Evolutionary conservation across 2,329 filamentous ascomycete species (phyloP).

Genomic region (Xenosphaeropsis pyriputrescens): DNA sequence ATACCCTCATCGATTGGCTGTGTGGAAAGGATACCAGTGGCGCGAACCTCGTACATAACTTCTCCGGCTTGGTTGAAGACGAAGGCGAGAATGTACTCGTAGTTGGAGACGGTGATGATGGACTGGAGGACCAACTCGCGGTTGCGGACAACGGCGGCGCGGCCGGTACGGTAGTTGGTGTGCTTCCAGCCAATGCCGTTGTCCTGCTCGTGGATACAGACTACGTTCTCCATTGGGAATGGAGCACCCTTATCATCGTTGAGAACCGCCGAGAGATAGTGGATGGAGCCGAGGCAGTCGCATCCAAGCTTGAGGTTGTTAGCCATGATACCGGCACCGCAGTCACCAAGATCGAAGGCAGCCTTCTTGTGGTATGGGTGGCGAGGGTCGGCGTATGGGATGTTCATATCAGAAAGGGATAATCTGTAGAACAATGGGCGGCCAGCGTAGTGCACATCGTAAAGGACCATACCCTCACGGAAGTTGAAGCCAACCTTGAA

Average conservation of each 20-base stretch:
- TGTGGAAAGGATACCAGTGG: conserved; percentile 53
- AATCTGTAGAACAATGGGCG: conserved; percentile 54
- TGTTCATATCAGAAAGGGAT: conserved; percentile 48
- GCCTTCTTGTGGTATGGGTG: conserved; percentile 56
- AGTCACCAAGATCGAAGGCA: conserved; percentile 57
- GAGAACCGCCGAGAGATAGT: conserved; percentile 46
- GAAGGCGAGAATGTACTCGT: conserved; percentile 60
- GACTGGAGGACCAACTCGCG: conserved; percentile 53
- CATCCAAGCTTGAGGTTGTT: conserved; percentile 58
- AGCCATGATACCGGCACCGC: conserved; percentile 49
- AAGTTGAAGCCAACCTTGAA: conserved; percentile 47
- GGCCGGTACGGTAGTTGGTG: conserved; percentile 50
- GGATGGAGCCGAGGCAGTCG: conserved; percentile 56
- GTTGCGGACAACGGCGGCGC: conserved; percentile 46
- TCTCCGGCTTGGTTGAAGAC: conserved; percentile 59
- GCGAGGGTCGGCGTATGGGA: conserved; percentile 47
- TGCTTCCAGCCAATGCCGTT: conserved; percentile 55
- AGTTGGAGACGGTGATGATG: conserved; percentile 59
- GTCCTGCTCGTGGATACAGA: conserved; percentile 60
- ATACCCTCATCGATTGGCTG: conserved; percentile 52
- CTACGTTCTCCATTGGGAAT: conserved; percentile 45
- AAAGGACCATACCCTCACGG: conserved; percentile 51
- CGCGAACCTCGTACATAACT: conserved; percentile 50
- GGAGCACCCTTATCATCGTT: conserved; percentile 44
- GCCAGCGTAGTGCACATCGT: conserved; percentile 48